Conservation (phyloP, 768 basidiomycete genomes). For the Serendipita indica region DNA sequence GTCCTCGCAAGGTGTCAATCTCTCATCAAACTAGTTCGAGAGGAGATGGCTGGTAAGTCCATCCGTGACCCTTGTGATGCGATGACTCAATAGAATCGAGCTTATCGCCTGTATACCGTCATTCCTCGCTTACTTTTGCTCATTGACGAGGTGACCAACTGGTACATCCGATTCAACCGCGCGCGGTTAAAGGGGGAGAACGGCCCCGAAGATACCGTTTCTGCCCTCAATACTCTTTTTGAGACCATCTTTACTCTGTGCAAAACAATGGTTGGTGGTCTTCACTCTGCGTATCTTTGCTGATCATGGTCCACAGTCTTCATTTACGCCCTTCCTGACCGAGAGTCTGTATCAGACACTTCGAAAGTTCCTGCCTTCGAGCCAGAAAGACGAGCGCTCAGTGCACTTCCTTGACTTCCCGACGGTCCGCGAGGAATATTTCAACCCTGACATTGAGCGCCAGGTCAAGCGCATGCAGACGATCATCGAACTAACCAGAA, state of each 20-base stretch:
- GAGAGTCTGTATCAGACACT: constrained; percentile 93
- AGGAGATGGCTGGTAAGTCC: constrained; percentile 73
- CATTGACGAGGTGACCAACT: constrained; percentile 93
- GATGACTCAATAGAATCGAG: constrained; percentile 16
- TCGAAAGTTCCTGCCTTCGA: constrained; percentile 66
- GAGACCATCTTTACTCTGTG: constrained; percentile 90
- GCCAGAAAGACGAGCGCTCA: constrained; percentile 69
- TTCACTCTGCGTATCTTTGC: neutral
- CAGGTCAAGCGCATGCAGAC: constrained; percentile 90
- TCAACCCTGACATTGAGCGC: constrained; percentile 83
- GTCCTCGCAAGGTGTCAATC: constrained; percentile 97
- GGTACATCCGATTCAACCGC: constrained; percentile 99
- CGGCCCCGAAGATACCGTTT: constrained; percentile 69
- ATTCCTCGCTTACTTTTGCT: constrained; percentile 87
- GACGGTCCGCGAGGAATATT: constrained; percentile 84
- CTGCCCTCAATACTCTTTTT: constrained; percentile 89
- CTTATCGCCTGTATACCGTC: constrained; percentile 93
- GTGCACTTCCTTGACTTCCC: constrained; percentile 95
- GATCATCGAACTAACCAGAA: constrained; percentile 83
- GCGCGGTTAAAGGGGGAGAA: constrained; percentile 91
- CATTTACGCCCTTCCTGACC: constrained; percentile 95
- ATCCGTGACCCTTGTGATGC: neutral
- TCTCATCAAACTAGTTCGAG: constrained; percentile 74
- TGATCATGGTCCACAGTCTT: constrained; percentile 42
- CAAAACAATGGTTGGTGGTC: constrained; percentile 68